A percentile compares a stretch with the other conserved stretches of the same genome.
phyloP scores from a whole-genome alignment of 1,139 yeast species.

The Sugiyamaella sp. region DNA sequence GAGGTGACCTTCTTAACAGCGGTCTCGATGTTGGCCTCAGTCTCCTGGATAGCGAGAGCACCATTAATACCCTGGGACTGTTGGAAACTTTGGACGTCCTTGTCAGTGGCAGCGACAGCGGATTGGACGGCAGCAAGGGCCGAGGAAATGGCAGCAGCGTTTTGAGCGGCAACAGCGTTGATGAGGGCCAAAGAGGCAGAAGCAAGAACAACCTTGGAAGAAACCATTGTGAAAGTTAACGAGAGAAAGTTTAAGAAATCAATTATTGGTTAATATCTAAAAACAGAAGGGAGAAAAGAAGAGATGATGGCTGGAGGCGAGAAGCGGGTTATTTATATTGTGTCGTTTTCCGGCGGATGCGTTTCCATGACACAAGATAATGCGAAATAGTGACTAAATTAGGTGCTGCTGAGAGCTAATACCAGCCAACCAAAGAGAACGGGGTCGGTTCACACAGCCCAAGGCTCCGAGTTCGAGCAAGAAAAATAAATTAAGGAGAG shows the following conservation, averaged over 20 bases:
- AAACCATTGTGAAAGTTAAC: slow-evolving; percentile 21
- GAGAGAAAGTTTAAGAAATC: slow-evolving; percentile 6
- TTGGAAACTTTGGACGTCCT: slow-evolving; percentile 23
- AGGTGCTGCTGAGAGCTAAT: neutral
- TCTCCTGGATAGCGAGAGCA: slow-evolving; percentile 27
- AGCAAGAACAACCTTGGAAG: slow-evolving; percentile 13
- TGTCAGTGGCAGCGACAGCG: slow-evolving; percentile 25
- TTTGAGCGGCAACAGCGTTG: slow-evolving; percentile 21
- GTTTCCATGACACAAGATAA: neutral
- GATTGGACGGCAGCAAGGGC: slow-evolving; percentile 23
- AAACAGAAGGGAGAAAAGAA: neutral
- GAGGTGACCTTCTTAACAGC: slow-evolving; percentile 20
- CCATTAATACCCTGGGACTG: slow-evolving; percentile 27
- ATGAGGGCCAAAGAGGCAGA: slow-evolving; percentile 19
- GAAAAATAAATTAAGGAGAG: neutral
- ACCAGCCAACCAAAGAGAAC: neutral
- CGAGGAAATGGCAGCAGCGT: slow-evolving; percentile 23
- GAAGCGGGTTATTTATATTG: slow-evolving; percentile 5
- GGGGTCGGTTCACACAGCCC: neutral
- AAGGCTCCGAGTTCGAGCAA: neutral
- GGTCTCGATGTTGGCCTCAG: slow-evolving; percentile 16
- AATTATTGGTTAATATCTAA: neutral
- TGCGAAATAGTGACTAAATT: neutral
- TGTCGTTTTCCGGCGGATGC: neutral
- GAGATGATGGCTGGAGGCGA: neutral